Conservation (phyloP, 305 asterid species). For the Rubia balearica region DNA sequence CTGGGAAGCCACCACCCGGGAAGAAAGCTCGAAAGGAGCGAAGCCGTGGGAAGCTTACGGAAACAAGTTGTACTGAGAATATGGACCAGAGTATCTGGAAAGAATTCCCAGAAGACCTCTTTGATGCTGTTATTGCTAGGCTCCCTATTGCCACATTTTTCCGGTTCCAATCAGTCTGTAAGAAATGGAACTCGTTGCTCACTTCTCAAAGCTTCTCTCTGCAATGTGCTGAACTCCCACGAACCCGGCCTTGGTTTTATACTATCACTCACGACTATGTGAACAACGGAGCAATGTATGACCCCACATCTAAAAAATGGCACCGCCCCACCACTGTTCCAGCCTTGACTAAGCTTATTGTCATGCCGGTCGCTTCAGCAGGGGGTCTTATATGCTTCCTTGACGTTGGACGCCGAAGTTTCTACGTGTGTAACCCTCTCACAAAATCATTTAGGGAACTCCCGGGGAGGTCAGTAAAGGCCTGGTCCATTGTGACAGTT, state of each 20-base stretch:
- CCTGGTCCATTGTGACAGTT: conserved; percentile 91
- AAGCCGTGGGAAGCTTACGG: conserved; percentile 39
- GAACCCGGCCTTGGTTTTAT: conserved; percentile 74
- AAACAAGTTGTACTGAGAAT: conserved; percentile 35
- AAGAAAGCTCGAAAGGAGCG: conserved; percentile 71
- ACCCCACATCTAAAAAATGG: conserved; percentile 70
- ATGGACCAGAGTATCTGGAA: conserved; percentile 79
- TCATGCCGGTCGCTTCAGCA: conserved; percentile 90
- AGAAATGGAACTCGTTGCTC: conserved; percentile 74
- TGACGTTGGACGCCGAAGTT: conserved; percentile 83
- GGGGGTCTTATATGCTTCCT: conserved; percentile 98
- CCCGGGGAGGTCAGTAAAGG: conserved; percentile 76
- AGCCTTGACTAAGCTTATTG: conserved; percentile 55
- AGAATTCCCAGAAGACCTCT: conserved; percentile 93
- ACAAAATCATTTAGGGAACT: conserved; percentile 78
- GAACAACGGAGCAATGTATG: conserved; percentile 82
- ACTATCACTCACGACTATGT: conserved; percentile 79
- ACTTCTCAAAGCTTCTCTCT: conserved; percentile 72
- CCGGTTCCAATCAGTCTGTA: conserved; percentile 73
- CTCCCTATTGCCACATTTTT: conserved; percentile 79
- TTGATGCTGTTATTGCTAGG: conserved; percentile 87
- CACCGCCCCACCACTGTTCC: conserved; percentile 70
- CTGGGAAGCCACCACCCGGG: conserved; percentile 66
- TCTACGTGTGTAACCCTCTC: conserved; percentile 84
- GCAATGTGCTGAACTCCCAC: conserved; percentile 55